Conservation (phyloP, 2,329 filamentous ascomycete species). For the Fusarium heterosporum region DNA sequence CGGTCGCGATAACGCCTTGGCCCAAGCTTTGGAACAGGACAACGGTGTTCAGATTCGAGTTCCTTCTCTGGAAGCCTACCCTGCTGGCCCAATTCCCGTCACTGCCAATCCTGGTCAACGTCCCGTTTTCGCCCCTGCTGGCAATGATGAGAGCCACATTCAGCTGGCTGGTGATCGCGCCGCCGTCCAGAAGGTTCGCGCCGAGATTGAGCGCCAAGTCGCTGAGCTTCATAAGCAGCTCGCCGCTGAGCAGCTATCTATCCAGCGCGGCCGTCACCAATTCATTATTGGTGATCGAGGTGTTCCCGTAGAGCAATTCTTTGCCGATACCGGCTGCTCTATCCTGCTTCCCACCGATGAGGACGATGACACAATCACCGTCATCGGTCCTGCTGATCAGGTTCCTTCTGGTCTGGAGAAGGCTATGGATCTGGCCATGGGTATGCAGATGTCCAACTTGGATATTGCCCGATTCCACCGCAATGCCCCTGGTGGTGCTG, state of each 20-base stretch:
- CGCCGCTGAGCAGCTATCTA: constrained; percentile 80
- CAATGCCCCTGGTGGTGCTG: constrained; percentile 76
- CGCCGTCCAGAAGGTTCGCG: constrained; percentile 82
- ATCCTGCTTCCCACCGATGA: constrained; percentile 83
- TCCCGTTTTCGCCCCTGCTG: constrained; percentile 76
- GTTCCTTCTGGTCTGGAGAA: constrained; percentile 82
- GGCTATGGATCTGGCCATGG: constrained; percentile 88
- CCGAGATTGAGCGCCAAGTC: constrained; percentile 82
- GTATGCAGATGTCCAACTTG: constrained; percentile 85
- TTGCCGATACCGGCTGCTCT: constrained; percentile 89
- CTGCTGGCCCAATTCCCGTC: constrained; percentile 74
- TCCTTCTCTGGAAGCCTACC: constrained; percentile 83
- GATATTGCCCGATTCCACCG: constrained; percentile 85
- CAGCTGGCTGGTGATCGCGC: constrained; percentile 86
- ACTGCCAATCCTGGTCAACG: constrained; percentile 71
- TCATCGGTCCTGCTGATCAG: constrained; percentile 82
- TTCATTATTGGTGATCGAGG: constrained; percentile 92
- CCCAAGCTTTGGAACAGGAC: constrained; percentile 78
- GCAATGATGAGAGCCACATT: constrained; percentile 79
- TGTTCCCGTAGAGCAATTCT: constrained; percentile 84
- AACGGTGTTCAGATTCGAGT: constrained; percentile 85
- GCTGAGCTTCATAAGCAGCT: constrained; percentile 81
- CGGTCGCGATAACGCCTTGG: constrained; percentile 76
- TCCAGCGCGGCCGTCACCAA: constrained; percentile 89
- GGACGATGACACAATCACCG: constrained; percentile 84